phyloP scores from a whole-genome alignment of 306 rosid genomes.

The Glycine tomentella region DNA sequence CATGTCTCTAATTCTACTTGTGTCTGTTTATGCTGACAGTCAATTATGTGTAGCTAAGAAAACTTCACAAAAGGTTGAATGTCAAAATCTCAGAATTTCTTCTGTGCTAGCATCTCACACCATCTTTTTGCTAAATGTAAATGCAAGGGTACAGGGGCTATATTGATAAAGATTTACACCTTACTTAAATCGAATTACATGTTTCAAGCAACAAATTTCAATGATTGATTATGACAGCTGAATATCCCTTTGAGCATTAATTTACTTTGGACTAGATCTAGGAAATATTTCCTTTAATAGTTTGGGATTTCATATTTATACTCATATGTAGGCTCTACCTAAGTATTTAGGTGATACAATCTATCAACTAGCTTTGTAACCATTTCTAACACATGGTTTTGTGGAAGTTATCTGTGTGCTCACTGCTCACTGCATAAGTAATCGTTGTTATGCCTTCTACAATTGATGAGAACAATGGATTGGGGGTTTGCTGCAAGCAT shows the following conservation, averaged over 20 bases:
- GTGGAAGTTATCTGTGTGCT: no score
- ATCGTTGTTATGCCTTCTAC: no score
- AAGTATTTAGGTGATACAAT: no score
- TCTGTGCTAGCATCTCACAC: not conserved
- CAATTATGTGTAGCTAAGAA: not conserved
- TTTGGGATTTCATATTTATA: no score
- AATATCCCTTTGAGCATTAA: not conserved
- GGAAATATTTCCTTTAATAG: not conserved
- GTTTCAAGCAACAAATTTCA: not conserved
- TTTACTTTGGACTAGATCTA: not conserved
- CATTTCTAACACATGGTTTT: not conserved
- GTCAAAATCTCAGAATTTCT: not conserved
- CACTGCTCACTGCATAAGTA: no score
- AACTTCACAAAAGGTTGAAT: not conserved
- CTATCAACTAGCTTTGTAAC: not conserved
- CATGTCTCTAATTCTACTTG: not conserved
- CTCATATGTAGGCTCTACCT: no score
- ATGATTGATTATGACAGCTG: not conserved
- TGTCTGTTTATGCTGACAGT: not conserved
- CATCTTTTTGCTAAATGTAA: not conserved
- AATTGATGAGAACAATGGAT: no score
- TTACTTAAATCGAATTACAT: not conserved
- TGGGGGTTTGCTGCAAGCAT: no score
- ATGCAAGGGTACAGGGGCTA: not conserved
- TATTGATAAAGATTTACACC: not conserved